Conservation (phyloP, 139 green algal genomes). For the Asterochloris sp. region DNA sequence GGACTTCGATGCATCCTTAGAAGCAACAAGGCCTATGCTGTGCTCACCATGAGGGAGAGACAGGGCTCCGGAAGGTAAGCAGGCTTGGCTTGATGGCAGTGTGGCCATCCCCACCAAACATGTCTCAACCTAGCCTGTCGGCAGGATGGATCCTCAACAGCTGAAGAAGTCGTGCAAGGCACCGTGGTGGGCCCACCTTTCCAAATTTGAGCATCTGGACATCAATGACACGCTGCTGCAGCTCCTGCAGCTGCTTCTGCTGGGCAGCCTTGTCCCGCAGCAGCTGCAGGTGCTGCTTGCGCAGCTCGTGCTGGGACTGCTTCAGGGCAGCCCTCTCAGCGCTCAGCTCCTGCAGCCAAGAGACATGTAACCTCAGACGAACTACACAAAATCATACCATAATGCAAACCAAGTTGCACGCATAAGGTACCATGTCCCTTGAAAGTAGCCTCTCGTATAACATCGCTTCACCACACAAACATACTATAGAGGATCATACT, state of each 20-base stretch:
- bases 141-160: not conserved
- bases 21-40: too few relatives aligned
- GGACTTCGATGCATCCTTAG: too few relatives aligned
- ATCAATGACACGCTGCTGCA: constrained; percentile 58
- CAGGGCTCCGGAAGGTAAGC: too few relatives aligned
- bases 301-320: constrained; percentile 54
- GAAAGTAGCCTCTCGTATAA: too few relatives aligned
- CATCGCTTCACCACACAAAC: too few relatives aligned
- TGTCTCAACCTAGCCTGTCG: not conserved
- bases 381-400: not conserved
- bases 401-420: not conserved
- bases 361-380: not conserved
- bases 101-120: not conserved
- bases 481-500: too few relatives aligned
- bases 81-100: too few relatives aligned
- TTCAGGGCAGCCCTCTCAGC: constrained; percentile 59
- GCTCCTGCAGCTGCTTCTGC: constrained; percentile 54
- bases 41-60: too few relatives aligned
- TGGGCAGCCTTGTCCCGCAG: constrained; percentile 48
- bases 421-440: not conserved
- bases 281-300: constrained; percentile 56
- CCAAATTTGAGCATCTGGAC: constrained; percentile 81
- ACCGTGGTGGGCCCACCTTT: constrained; percentile 22
- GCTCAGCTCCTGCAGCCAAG: constrained; percentile 49
- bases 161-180: not conserved